A percentile compares a stretch with the other conserved stretches of the same genome.
These are phyloP conservation scores for Kuraishia ogatae DNA, from an alignment of 805 yeast species.

Conservation along the genomic window DNA sequence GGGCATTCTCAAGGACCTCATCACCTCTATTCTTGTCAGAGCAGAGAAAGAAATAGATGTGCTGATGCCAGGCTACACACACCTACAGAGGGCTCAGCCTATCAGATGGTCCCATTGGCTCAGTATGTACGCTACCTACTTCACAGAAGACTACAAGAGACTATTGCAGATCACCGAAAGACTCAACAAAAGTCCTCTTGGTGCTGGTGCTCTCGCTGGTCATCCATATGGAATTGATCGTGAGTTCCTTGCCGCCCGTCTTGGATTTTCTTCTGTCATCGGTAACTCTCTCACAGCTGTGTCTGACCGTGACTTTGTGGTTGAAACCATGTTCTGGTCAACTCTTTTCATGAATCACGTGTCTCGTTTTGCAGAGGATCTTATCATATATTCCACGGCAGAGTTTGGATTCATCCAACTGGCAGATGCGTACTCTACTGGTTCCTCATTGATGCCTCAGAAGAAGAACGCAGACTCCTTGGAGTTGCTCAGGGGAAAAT, in stretches of 20 bases:
- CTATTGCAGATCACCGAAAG: constrained; percentile 72
- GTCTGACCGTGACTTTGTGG: constrained; percentile 94
- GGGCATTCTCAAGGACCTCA: constrained; percentile 48
- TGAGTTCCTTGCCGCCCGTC: constrained; percentile 70
- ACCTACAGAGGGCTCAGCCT: constrained; percentile 98
- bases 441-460: constrained; percentile 98
- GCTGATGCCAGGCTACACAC: constrained; percentile 98
- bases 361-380: constrained; percentile 89
- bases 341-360: constrained; percentile 92
- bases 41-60: constrained; percentile 83
- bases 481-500: constrained; percentile 91
- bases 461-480: constrained; percentile 97
- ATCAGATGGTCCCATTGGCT: constrained; percentile 99
- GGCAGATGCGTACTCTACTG: constrained; percentile 98
- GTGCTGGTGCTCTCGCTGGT: constrained; percentile 98
- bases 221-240: constrained; percentile 99
- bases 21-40: constrained; percentile 59
- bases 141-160: constrained; percentile 84
- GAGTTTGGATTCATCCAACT: constrained; percentile 92
- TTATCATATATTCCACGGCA: constrained; percentile 92
- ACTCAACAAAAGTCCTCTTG: constrained; percentile 84
- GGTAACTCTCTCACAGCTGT: constrained; percentile 97
- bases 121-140: constrained; percentile 88
- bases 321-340: constrained; percentile 93
- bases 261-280: constrained; percentile 79